Percentiles rank a stretch among this genome's conserved stretches.
Evolutionary conservation across 2,329 filamentous ascomycete genomes (phyloP).

Genomic region (Blastomyces parvus): DNA sequence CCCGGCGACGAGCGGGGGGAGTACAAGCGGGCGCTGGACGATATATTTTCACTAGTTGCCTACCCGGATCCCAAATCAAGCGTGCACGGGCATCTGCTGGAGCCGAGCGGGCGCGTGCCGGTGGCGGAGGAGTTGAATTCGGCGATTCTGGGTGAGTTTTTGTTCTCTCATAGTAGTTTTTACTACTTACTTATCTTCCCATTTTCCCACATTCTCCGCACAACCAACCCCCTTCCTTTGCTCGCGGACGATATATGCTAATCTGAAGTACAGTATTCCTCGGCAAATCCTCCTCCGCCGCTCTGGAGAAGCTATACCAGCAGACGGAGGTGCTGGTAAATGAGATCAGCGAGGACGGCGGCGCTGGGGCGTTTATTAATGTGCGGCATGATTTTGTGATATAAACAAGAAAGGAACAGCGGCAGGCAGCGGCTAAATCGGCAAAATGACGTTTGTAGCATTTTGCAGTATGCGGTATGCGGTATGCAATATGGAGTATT

Average conservation of each 20-base stretch:
- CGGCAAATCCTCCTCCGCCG: constrained; percentile 78
- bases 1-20: constrained; percentile 59
- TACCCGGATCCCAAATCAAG: constrained; percentile 74
- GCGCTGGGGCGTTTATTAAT: constrained; percentile 74
- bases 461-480: too few species aligned
- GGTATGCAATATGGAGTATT: too few species aligned
- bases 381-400: constrained; percentile 44
- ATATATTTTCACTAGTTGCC: constrained; percentile 81
- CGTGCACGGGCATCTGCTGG: constrained; percentile 67
- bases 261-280: constrained; percentile 56
- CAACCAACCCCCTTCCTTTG: neutral
- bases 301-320: constrained; percentile 73
- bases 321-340: constrained; percentile 82
- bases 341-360: constrained; percentile 67
- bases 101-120: constrained; percentile 60
- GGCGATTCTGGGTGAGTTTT: constrained; percentile 69
- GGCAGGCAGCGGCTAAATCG: too few species aligned
- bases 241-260: constrained; percentile 5
- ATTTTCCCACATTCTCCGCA: too few species aligned
- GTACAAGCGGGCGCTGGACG: constrained; percentile 62
- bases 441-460: too few species aligned
- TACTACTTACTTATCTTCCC: neutral
- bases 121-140: constrained; percentile 93
- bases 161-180: neutral
- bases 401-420: constrained; percentile 15